Evolutionary conservation across 139 green algal species (phyloP).

Genomic region (Tetraselmis striata): DNA sequence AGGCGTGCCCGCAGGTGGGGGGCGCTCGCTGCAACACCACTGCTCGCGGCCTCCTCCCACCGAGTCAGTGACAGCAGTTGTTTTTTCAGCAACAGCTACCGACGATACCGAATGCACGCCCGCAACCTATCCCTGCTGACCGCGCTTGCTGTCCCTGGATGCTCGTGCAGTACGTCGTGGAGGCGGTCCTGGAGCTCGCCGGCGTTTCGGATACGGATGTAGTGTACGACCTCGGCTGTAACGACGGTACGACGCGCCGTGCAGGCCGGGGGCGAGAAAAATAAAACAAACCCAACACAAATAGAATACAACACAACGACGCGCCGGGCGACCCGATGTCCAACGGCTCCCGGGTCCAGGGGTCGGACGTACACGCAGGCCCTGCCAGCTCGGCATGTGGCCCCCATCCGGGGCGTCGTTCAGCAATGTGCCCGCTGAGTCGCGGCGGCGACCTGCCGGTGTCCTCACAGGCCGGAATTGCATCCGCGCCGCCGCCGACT

Average conservation of each 20-base stretch:
- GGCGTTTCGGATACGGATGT: background rate
- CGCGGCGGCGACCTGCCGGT: background rate
- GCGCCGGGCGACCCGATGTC: too few relatives aligned
- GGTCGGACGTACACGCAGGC: background rate
- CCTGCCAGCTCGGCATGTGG: background rate
- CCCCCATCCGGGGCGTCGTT: background rate
- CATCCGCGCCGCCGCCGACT: background rate
- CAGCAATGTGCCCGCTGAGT: background rate
- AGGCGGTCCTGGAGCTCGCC: constrained; percentile 5
- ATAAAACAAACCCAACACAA: background rate
- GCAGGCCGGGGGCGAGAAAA: too few relatives aligned
- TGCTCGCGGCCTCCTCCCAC: too few relatives aligned
- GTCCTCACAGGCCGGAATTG: background rate
- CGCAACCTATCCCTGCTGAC: background rate
- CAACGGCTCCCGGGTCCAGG: background rate
- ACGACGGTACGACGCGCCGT: constrained; percentile 3
- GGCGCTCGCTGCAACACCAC: background rate
- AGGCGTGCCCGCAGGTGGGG: background rate
- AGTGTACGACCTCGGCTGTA: constrained; percentile 8
- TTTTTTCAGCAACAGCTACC: background rate
- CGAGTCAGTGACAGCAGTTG: background rate
- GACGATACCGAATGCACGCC: background rate
- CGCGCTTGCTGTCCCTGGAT: background rate
- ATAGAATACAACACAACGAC: too few relatives aligned
- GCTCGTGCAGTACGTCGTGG: background rate